Evolutionary conservation across 208 protist genomes (phyloP), one percentile per base, ranked within the genome.

Genomic region (Crithidia expoeki): DNA sequence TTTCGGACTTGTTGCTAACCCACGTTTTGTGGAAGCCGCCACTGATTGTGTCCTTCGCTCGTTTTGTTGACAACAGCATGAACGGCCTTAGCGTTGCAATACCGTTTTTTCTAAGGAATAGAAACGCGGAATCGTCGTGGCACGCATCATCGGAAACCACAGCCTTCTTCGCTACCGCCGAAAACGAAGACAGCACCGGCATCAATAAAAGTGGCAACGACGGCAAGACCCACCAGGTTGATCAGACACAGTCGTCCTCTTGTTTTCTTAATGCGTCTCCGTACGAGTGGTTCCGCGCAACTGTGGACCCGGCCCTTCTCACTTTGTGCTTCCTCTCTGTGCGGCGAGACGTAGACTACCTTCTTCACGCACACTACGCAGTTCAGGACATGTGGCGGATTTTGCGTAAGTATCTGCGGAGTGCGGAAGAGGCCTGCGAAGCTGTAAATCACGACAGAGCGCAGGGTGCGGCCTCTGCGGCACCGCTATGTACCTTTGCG

Each of bases 381-480:
- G 56, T 79, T 38, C 64, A 73, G 67, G 66, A 70, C 34, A 42
- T 71, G 57, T 68, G 65, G 64, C 42, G 42, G n/a, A 53, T 42
- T 36, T 49, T 78, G 50, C 56, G 51, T 21, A 12, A 16, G 5
- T 44, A 62, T n/a, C 49, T 78, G 58, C 28, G 32, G 12, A 1
- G 25, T 2, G 60, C 51, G 6, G 40, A 28, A 9, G 55, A 66
- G 28, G 49, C 25, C 40, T 63, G 27, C 40, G 11, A 40, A 10
- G 42, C 25, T 30, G 30, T 19, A 4, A 16, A 0, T 3, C 23
- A 32, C 23, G 49, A 19, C 23, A 30, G 14, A 30, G 49, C 49
- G 19, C 49, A 6, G 4, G 49, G 6, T 14, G 49, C 25, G 9
- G 11, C 30, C 16, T 19, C 17, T 25, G 7, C 30, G 44, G 9